These are phyloP conservation scores for Astrothelium subdiscretum DNA, from an alignment of 495 filamentous ascomycete species.

Conservation along the genomic window DNA sequence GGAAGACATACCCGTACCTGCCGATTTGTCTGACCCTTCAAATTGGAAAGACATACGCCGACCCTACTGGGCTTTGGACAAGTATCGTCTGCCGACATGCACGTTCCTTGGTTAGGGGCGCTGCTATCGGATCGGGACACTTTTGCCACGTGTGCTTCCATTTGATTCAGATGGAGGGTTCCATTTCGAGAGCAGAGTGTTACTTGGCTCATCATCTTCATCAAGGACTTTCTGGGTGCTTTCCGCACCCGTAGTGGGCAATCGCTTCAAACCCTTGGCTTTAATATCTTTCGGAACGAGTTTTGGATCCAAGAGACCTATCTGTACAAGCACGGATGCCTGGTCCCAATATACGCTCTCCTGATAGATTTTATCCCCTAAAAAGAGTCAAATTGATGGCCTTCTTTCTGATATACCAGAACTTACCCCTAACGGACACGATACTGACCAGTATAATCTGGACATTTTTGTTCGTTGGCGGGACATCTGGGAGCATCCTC, in stretches of 20 bases:
- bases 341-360: constrained; percentile 34
- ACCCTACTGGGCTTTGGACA: constrained; percentile 76
- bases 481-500: constrained; percentile 25
- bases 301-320: constrained; percentile 29
- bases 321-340: constrained; percentile 25
- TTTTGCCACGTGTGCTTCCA: neutral
- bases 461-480: constrained; percentile 26
- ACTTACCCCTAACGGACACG: constrained; percentile 21
- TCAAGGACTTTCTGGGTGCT: constrained; percentile 24
- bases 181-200: constrained; percentile 18
- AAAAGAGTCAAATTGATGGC: neutral
- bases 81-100: constrained; percentile 56
- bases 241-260: constrained; percentile 16
- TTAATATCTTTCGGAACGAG: constrained; percentile 23
- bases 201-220: constrained; percentile 15
- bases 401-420: neutral
- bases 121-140: neutral
- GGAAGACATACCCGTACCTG: constrained; percentile 63
- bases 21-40: constrained; percentile 37
- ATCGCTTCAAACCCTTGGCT: constrained; percentile 19
- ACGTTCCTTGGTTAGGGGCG: constrained; percentile 22
- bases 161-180: neutral
- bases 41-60: constrained; percentile 79
- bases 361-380: constrained; percentile 22
- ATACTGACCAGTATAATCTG: constrained; percentile 26